Conservation (phyloP, 2,329 filamentous ascomycete species). For the Periconia sp. region DNA sequence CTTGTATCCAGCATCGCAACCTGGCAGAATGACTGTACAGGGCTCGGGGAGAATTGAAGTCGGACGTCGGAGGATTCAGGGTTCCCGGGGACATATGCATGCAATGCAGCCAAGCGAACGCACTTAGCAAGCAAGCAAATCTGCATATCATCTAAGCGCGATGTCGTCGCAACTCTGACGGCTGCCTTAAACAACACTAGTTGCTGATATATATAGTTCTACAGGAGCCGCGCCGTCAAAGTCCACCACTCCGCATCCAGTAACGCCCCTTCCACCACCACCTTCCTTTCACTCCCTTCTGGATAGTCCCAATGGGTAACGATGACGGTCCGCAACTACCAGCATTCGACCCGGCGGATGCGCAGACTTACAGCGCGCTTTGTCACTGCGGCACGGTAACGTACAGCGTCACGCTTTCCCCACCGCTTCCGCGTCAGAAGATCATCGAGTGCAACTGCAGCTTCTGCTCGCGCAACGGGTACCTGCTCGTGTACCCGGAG, state of each 20-base stretch:
- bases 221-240: too few relatives aligned
- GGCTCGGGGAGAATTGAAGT: too few relatives aligned
- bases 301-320: too few relatives aligned
- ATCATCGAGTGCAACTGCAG: slow-evolving; percentile 62
- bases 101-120: slow-evolving; percentile 5
- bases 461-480: slow-evolving; percentile 58
- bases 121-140: not conserved
- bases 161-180: too few relatives aligned
- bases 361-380: slow-evolving; percentile 54
- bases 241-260: too few relatives aligned
- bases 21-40: too few relatives aligned
- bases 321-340: slow-evolving; percentile 15
- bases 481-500: slow-evolving; percentile 53
- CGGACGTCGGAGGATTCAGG: slow-evolving; percentile 2
- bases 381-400: slow-evolving; percentile 62
- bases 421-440: slow-evolving; percentile 54
- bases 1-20: too few relatives aligned
- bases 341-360: slow-evolving; percentile 22
- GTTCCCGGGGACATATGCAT: slow-evolving; percentile 8
- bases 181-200: too few relatives aligned
- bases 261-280: too few relatives aligned
- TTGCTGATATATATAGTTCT: too few relatives aligned
- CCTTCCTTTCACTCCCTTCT: too few relatives aligned
- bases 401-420: slow-evolving; percentile 57
- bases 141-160: slow-evolving; percentile 2